phyloP scores from a whole-genome alignment of 148 eudicot species.

The Rhododendron molle region DNA sequence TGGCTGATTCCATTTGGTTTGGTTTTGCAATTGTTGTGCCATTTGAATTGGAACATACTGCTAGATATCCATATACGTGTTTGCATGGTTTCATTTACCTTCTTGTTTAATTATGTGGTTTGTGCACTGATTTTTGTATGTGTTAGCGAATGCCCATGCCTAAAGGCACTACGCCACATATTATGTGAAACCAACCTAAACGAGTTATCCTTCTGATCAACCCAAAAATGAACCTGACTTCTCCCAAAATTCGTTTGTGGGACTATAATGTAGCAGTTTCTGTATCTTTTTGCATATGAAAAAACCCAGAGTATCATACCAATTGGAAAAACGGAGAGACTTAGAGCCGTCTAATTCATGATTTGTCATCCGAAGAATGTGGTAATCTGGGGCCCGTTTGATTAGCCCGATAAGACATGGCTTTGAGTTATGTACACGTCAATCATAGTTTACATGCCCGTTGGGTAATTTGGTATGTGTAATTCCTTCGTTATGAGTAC shows the following conservation, averaged over 20 bases:
- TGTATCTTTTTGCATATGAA: neutral
- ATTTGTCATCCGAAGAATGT: neutral
- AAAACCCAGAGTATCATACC: neutral
- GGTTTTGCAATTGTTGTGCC: neutral
- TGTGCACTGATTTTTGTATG: neutral
- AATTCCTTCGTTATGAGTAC: neutral
- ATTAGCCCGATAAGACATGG: neutral
- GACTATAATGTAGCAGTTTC: neutral
- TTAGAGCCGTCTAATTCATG: neutral
- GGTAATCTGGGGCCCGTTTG: neutral
- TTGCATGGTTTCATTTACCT: neutral
- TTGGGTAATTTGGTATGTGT: neutral
- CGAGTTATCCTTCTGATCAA: neutral
- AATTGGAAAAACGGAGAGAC: neutral
- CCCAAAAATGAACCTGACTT: neutral
- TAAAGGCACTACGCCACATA: neutral
- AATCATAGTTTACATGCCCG: neutral
- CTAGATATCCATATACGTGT: neutral
- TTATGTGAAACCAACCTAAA: neutral
- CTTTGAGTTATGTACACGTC: neutral
- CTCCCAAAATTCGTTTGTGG: neutral
- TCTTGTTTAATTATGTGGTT: neutral
- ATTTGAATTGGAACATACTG: neutral
- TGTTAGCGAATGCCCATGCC: neutral
- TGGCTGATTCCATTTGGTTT: neutral